A percentile compares a stretch with the other conserved stretches of the same genome.
These are phyloP conservation scores for Agroathelia rolfsii DNA, from an alignment of 1,284 basidiomycete genomes.

Conservation along the genomic window DNA sequence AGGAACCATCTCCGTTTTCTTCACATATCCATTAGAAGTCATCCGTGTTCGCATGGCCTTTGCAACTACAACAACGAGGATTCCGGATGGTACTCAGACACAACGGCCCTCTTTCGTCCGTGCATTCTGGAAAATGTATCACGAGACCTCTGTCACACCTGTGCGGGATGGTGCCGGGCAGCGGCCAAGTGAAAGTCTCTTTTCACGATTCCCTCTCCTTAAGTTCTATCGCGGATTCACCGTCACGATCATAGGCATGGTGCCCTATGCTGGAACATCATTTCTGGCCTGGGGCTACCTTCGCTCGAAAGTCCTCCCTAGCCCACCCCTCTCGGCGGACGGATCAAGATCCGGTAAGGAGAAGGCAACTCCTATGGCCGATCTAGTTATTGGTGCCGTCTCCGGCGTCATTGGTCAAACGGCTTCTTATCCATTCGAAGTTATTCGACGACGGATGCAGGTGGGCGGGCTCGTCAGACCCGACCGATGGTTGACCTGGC, in stretches of 20 bases:
- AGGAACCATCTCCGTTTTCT: slow-evolving; percentile 84
- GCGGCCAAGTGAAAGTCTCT: slow-evolving; percentile 21
- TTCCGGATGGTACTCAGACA: too few relatives aligned
- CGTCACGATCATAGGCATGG: slow-evolving; percentile 85
- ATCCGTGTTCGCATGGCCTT: slow-evolving; percentile 95
- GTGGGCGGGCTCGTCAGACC: slow-evolving; percentile 81
- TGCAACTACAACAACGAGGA: too few relatives aligned
- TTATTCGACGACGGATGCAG: slow-evolving; percentile 91
- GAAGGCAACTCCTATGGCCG: slow-evolving; percentile 38
- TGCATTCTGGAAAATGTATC: slow-evolving; percentile 61
- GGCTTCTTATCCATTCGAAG: slow-evolving; percentile 92
- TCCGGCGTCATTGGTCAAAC: slow-evolving; percentile 88
- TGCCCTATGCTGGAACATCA: slow-evolving; percentile 94
- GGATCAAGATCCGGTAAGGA: slow-evolving; percentile 21
- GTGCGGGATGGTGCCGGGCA: neutral
- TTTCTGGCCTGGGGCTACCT: slow-evolving; percentile 90
- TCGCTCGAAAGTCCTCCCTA: slow-evolving; percentile 53
- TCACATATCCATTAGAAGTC: slow-evolving; percentile 93
- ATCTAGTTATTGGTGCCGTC: slow-evolving; percentile 81
- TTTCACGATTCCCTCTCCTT: slow-evolving; percentile 58
- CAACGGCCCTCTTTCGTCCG: slow-evolving; percentile 53
- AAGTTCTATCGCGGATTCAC: slow-evolving; percentile 97
- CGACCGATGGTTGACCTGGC: slow-evolving; percentile 71
- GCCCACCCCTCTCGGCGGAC: slow-evolving; percentile 21
- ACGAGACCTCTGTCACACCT: slow-evolving; percentile 39